Conservation (phyloP, 352 stramenopile genomes). For the Phytophthora tentaculata region DNA sequence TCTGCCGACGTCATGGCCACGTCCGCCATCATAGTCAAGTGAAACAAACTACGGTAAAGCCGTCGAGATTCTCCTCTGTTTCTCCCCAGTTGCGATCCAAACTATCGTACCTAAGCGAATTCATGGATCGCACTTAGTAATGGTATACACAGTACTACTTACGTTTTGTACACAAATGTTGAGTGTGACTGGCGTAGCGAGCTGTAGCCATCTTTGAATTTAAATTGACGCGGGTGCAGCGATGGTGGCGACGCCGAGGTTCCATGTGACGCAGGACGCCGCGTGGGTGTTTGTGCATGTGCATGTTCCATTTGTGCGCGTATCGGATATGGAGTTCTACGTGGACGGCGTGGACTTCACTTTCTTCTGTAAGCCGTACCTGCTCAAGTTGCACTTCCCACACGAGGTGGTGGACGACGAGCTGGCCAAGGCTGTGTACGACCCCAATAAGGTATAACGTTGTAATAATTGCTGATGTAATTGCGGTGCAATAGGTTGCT, state of each 20-base stretch:
- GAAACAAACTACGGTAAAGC: slow-evolving; percentile 2
- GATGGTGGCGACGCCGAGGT: slow-evolving; percentile 85
- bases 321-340: slow-evolving; percentile 93
- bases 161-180: neutral
- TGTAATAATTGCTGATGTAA: slow-evolving; percentile 10
- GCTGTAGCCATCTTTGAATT: slow-evolving; percentile 43
- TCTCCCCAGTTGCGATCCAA: slow-evolving; percentile 34
- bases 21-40: slow-evolving; percentile 42
- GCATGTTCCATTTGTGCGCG: slow-evolving; percentile 90
- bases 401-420: slow-evolving; percentile 91
- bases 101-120: slow-evolving; percentile 12
- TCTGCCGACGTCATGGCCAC: slow-evolving; percentile 47
- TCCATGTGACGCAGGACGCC: slow-evolving; percentile 85
- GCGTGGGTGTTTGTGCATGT: slow-evolving; percentile 89
- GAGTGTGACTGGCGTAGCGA: slow-evolving; percentile 8
- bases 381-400: slow-evolving; percentile 96
- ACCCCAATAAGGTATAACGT: slow-evolving; percentile 79
- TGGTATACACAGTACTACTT: neutral
- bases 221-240: slow-evolving; percentile 5
- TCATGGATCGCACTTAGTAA: slow-evolving; percentile 5
- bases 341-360: slow-evolving; percentile 91
- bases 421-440: slow-evolving; percentile 89
- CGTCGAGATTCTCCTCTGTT: slow-evolving; percentile 14
- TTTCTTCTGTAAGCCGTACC: slow-evolving; percentile 97
- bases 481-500: slow-evolving; percentile 1